phyloP scores from a whole-genome alignment of 306 rosid genomes.

The Vigna unguiculata region DNA sequence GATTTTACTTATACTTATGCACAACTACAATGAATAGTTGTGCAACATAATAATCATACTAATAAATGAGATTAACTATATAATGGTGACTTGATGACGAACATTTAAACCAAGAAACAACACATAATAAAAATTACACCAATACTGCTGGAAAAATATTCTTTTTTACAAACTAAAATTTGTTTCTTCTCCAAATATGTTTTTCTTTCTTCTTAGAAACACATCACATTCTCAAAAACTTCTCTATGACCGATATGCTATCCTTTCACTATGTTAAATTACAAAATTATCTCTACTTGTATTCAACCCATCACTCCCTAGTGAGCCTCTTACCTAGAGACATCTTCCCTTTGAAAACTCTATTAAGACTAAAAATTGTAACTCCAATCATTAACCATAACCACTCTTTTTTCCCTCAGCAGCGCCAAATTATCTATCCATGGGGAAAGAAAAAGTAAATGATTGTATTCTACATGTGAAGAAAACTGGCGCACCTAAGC shows the following conservation, averaged over 20 bases:
- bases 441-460: not conserved
- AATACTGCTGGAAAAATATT: not conserved
- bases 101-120: not conserved
- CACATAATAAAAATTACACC: not conserved
- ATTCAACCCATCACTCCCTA: not conserved
- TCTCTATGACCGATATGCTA: not conserved
- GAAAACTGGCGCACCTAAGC: conserved; percentile 35
- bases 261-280: not conserved
- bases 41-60: not conserved
- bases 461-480: conserved; percentile 1
- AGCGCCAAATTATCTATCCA: not conserved
- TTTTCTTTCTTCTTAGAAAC: not conserved
- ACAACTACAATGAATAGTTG: not conserved
- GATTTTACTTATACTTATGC: too few relatives aligned
- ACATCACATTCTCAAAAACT: not conserved
- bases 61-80: not conserved
- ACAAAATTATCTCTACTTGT: conserved; percentile 14
- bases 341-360: not conserved
- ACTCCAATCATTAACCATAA: not conserved
- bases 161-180: not conserved
- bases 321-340: conserved; percentile 10
- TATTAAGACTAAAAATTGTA: not conserved
- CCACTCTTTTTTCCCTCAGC: not conserved
- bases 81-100: not conserved
- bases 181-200: not conserved